Evolutionary conservation across 176 grass and related monocot genomes (phyloP).

Genomic region (Triticum monococcum): DNA sequence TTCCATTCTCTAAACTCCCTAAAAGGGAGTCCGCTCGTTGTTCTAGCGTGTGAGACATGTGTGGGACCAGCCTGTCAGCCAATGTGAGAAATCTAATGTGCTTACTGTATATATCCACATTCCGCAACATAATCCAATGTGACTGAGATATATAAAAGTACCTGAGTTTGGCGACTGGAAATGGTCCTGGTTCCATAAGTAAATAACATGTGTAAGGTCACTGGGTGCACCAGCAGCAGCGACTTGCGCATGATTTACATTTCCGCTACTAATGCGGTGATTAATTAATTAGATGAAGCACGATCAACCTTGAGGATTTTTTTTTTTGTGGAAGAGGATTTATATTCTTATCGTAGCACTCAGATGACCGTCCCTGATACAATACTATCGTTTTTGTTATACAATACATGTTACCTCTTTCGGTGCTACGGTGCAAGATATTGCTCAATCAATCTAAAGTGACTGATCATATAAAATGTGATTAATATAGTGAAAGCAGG

Average conservation of each 20-base stretch:
- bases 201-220: not conserved
- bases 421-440: not conserved
- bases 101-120: too few species aligned
- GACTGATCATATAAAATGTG: not conserved
- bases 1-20: too few species aligned
- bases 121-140: not conserved
- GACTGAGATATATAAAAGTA: too few species aligned
- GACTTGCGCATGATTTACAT: not conserved
- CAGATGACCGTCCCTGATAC: not conserved
- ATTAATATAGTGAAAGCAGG: too few species aligned
- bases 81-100: too few species aligned
- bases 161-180: not conserved
- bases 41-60: too few species aligned
- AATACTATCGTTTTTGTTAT: not conserved
- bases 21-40: too few species aligned
- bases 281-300: too few species aligned
- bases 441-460: not conserved
- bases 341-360: not conserved
- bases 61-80: too few species aligned
- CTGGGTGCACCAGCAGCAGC: not conserved
- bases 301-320: too few species aligned
- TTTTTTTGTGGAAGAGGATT: too few species aligned
- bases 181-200: not conserved
- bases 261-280: too few species aligned
- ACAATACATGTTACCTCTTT: not conserved